Conservation (phyloP, 495 filamentous ascomycete genomes). For the Amphirosellinia nigrospora region DNA sequence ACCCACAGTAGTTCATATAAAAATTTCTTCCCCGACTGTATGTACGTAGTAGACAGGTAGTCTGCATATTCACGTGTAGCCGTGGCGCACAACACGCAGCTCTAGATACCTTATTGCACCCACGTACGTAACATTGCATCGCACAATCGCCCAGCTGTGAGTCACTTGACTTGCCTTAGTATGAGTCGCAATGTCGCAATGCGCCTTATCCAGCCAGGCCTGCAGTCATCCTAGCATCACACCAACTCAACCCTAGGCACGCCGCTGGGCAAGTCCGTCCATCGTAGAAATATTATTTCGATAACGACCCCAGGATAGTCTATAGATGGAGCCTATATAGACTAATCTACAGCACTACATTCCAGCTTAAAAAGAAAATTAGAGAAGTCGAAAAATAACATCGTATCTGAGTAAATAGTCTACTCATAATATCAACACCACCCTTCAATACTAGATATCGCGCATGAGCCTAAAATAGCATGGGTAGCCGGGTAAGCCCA, state of each 20-base stretch:
- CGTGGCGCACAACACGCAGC: not conserved
- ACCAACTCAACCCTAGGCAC: not conserved
- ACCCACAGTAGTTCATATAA: not conserved
- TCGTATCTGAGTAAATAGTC: not conserved
- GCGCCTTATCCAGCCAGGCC: too few relatives aligned
- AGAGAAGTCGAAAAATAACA: not conserved
- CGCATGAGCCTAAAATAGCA: slow-evolving; percentile 9
- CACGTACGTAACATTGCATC: not conserved
- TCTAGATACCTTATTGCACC: not conserved
- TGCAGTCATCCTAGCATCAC: not conserved
- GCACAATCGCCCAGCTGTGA: not conserved
- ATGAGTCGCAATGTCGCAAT: too few relatives aligned
- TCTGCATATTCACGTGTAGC: not conserved
- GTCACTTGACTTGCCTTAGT: not conserved
- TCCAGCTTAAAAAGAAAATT: not conserved
- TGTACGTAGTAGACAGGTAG: not conserved
- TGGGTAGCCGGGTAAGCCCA: not conserved
- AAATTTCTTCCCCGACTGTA: not conserved
- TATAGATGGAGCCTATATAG: not conserved
- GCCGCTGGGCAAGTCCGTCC: not conserved
- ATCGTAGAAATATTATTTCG: not conserved
- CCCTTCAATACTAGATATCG: not conserved
- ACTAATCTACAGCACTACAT: not conserved
- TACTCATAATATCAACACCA: not conserved
- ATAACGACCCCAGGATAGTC: not conserved